These are phyloP conservation scores for Ustilago nuda DNA, from an alignment of 1,284 basidiomycete genomes.

Conservation along the genomic window DNA sequence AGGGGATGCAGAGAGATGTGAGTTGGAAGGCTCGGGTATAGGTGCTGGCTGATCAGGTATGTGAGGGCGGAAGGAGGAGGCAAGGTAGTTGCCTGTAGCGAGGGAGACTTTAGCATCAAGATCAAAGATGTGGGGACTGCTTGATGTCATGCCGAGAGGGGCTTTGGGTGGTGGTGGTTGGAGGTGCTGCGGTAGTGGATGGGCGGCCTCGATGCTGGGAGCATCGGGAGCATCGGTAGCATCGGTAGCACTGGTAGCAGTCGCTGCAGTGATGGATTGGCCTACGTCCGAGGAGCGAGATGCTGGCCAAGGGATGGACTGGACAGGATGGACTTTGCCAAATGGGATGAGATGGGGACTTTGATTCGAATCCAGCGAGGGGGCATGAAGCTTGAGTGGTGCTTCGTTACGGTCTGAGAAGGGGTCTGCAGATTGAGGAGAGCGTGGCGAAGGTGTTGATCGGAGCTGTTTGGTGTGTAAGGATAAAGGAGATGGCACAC, in stretches of 20 bases:
- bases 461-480: not conserved
- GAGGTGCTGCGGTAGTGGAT: not conserved
- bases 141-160: conserved; percentile 17
- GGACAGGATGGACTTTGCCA: conserved; percentile 27
- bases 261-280: conserved; percentile 10
- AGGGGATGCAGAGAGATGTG: conserved; percentile 11
- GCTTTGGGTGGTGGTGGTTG: conserved; percentile 5
- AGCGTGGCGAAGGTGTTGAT: conserved; percentile 1
- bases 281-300: conserved; percentile 2
- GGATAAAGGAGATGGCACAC: conserved; percentile 19
- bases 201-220: not conserved
- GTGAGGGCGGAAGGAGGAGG: conserved; percentile 28
- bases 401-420: conserved; percentile 2
- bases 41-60: conserved; percentile 16
- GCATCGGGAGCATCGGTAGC: not conserved
- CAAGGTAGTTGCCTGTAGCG: conserved; percentile 25
- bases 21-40: conserved; percentile 43
- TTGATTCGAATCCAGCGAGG: not conserved
- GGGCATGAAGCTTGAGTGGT: not conserved
- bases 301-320: conserved; percentile 28
- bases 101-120: conserved; percentile 42
- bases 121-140: conserved; percentile 36
- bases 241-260: conserved; percentile 26
- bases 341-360: conserved; percentile 30
- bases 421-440: conserved; percentile 5